These are phyloP conservation scores for Kluyveromyces nonfermentans DNA, from an alignment of 805 yeast genomes.

Conservation along the genomic window DNA sequence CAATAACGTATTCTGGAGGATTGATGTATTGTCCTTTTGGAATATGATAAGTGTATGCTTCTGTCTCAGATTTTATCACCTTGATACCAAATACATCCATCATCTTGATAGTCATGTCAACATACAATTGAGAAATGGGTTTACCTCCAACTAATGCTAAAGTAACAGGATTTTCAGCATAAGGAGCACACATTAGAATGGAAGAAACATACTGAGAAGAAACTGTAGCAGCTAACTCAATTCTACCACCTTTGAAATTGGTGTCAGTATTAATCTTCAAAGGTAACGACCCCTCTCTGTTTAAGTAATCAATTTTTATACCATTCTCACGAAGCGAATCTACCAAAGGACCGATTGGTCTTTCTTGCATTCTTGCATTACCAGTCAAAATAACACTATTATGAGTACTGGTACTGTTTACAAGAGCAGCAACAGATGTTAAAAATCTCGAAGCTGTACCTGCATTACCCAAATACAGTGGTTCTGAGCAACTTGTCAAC, in stretches of 20 bases:
- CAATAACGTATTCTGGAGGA: constrained; percentile 80
- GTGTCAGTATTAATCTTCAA: constrained; percentile 58
- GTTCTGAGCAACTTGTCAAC: constrained; percentile 50
- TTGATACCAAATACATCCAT: constrained; percentile 82
- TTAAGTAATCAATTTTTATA: constrained; percentile 59
- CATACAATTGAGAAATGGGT: constrained; percentile 91
- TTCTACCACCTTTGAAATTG: constrained; percentile 79
- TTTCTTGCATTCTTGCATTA: constrained; percentile 92
- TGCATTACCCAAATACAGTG: constrained; percentile 88
- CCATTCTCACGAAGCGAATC: constrained; percentile 84
- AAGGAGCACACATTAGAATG: constrained; percentile 94
- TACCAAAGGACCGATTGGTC: constrained; percentile 94
- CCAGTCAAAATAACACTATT: constrained; percentile 70
- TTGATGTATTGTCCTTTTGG: constrained; percentile 75
- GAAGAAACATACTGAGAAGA: constrained; percentile 98
- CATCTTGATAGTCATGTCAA: constrained; percentile 95
- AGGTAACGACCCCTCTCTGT: constrained; percentile 77
- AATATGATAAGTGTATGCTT: constrained; percentile 79
- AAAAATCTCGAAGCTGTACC: constrained; percentile 96
- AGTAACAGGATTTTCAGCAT: constrained; percentile 81
- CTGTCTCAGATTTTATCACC: constrained; percentile 60
- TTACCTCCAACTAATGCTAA: constrained; percentile 88
- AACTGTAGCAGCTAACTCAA: constrained; percentile 90
- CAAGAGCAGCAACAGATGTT: constrained; percentile 86
- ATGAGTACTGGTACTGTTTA: constrained; percentile 36